Evolutionary conservation across 192 early-diverging fungal species (phyloP).

Genomic region (Coemansia sp.): DNA sequence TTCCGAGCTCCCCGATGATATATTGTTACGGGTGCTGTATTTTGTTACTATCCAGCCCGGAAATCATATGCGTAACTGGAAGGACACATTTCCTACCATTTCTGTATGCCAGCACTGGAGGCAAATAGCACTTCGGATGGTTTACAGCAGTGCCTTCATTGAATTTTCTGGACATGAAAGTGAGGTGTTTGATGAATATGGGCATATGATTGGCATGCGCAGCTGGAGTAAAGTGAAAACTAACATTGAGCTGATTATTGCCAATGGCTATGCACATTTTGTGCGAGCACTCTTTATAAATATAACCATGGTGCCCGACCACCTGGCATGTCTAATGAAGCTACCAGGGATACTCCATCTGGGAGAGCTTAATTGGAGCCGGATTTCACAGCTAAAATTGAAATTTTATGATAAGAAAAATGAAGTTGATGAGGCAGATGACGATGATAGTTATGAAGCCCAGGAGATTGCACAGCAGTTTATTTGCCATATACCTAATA

Average conservation of each 20-base stretch:
- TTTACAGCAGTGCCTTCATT: not conserved
- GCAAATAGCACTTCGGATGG: not conserved
- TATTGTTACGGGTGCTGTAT: not conserved
- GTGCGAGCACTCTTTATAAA: not conserved
- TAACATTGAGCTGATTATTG: not conserved
- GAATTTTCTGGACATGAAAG: not conserved
- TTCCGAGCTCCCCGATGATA: not conserved
- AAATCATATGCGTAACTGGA: not conserved
- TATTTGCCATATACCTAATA: not conserved
- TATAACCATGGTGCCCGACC: too few relatives aligned
- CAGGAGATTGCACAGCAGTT: not conserved
- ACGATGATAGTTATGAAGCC: not conserved
- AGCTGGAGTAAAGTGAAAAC: not conserved
- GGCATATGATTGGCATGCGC: not conserved
- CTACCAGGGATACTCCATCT: not conserved
- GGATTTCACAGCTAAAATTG: not conserved
- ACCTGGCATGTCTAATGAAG: not conserved
- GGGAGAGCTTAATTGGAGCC: not conserved
- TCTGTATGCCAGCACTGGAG: not conserved
- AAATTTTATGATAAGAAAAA: not conserved
- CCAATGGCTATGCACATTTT: not conserved
- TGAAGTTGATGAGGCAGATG: not conserved
- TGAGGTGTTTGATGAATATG: not conserved
- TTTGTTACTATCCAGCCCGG: not conserved
- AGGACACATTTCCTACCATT: not conserved